Evolutionary conservation across 2,329 filamentous ascomycete species (phyloP).

Genomic region (Lasiodiplodia citricola): DNA sequence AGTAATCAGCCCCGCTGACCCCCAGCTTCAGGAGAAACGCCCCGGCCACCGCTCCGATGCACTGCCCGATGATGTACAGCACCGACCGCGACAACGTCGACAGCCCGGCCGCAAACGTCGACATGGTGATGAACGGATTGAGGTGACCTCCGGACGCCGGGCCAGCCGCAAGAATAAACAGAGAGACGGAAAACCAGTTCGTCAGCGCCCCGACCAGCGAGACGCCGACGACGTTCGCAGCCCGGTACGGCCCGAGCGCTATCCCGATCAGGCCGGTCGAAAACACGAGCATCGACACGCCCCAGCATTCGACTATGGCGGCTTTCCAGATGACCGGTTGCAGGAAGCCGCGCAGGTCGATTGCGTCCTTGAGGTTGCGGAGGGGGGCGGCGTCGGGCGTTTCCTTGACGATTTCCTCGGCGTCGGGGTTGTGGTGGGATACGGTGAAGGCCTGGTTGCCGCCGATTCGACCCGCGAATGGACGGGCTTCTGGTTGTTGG

Average conservation of each 20-base stretch:
- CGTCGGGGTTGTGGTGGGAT: background rate
- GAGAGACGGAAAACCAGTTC: slow-evolving; percentile 49
- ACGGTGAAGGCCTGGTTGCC: background rate
- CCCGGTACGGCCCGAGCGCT: background rate
- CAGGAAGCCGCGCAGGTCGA: background rate
- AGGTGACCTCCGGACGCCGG: slow-evolving; percentile 57
- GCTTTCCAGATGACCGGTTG: background rate
- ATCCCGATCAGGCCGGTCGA: background rate
- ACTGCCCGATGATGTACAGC: slow-evolving; percentile 55
- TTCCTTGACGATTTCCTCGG: background rate
- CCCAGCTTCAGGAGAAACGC: slow-evolving; percentile 49
- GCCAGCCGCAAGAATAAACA: slow-evolving; percentile 58
- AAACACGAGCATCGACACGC: background rate
- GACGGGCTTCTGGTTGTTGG: background rate
- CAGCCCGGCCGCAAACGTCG: slow-evolving; percentile 57
- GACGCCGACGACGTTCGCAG: background rate
- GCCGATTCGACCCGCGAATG: background rate
- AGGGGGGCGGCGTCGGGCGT: background rate
- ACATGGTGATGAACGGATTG: slow-evolving; percentile 60
- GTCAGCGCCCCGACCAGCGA: slow-evolving; percentile 19
- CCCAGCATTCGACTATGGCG: background rate
- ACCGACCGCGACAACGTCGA: slow-evolving; percentile 56
- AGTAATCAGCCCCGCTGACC: slow-evolving; percentile 29
- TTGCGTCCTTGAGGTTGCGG: background rate
- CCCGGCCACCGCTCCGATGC: slow-evolving; percentile 51